Percentiles rank a stretch among this genome's conserved stretches.
phyloP scores from a whole-genome alignment of 2,329 filamentous ascomycete species.

The Eurotiales sp. region DNA sequence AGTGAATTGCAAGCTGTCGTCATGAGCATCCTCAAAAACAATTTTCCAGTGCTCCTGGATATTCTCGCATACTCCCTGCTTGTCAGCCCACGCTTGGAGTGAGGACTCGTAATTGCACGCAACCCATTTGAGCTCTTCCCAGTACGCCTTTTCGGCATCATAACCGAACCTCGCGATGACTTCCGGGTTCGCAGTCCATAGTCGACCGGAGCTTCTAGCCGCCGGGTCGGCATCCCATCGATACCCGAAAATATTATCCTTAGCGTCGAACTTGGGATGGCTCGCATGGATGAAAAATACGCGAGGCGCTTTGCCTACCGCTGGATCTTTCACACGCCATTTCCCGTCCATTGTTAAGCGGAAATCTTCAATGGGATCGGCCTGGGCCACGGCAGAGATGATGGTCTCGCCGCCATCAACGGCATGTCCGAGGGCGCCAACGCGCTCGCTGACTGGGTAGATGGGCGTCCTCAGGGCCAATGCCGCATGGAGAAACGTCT shows the following conservation, averaged over 20 bases:
- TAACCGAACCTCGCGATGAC: conserved; percentile 35
- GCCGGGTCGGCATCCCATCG: conserved; percentile 37
- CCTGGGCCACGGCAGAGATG: conserved; percentile 36
- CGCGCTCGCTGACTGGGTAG: conserved; percentile 35
- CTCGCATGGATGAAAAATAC: conserved; percentile 41
- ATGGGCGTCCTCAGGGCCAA: conserved; percentile 30
- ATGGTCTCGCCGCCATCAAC: conserved; percentile 24
- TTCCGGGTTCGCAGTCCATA: conserved; percentile 32
- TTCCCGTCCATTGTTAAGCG: conserved; percentile 28
- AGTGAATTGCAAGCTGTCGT: conserved; percentile 30
- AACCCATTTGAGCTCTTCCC: conserved; percentile 40
- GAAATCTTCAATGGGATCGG: conserved; percentile 37
- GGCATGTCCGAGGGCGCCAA: conserved; percentile 32
- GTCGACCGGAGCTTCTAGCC: conserved; percentile 31
- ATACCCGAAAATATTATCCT: conserved; percentile 35
- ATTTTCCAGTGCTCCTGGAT: conserved; percentile 18
- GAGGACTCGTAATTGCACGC: conserved; percentile 34
- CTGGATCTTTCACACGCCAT: conserved; percentile 31
- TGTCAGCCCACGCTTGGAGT: conserved; percentile 31
- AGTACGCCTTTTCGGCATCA: conserved; percentile 37
- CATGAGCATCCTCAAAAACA: conserved; percentile 28
- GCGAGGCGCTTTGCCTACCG: conserved; percentile 28
- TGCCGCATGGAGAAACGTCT: conserved; percentile 36
- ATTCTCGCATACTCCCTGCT: conserved; percentile 19
- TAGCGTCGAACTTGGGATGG: conserved; percentile 41